Evolutionary conservation across 2,329 filamentous ascomycete species (phyloP), one percentile per base, ranked within the genome.

Genomic region (Neonectria ditissima): DNA sequence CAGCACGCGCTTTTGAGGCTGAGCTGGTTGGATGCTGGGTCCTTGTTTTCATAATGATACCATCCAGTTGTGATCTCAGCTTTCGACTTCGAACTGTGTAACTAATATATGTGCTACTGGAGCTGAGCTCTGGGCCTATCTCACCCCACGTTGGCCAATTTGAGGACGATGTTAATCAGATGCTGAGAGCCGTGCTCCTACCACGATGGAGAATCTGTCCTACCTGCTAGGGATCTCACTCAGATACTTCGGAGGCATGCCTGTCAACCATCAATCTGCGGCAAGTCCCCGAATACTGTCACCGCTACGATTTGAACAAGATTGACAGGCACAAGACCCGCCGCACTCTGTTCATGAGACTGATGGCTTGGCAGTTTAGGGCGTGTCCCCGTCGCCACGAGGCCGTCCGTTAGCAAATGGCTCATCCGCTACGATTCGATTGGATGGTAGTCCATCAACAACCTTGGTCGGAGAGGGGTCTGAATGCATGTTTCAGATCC

Each of bases 401-500:
- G 53, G 41, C 22, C 43, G 22, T 16, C 24, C 24, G 9, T 32
- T 22, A 50, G 34, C 55, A 48, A 14, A 28, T 20, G 37, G 30
- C 6, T 44, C 10, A 28, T 41, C 37, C 50, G 24, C 6, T 7
- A 28, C 50, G 44, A 47, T 56, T 47, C 48, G 41, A 53, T 55
- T 51, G 58, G 51, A 44, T 39, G 34, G 11, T 10, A 14, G n/a
- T 10, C 24, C 18, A 45, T 22, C 39, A 14, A 47, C 28, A 26
- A 26, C 32, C 37, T 44, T 24, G 41, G 14, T 18, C n/a, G 18
- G 18, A 22, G 13, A n/a, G n/a, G 24, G 20, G 41, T 11, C 39
- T 14, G 37, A 43, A 11, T 45, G 54, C 59, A 57, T 62, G 59
- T 62, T 62, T 57, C 59, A 62, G 39, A 57, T 62, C 47, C 32